Conservation (phyloP, 805 yeast genomes). For the Grigorovia transvaalensis region DNA sequence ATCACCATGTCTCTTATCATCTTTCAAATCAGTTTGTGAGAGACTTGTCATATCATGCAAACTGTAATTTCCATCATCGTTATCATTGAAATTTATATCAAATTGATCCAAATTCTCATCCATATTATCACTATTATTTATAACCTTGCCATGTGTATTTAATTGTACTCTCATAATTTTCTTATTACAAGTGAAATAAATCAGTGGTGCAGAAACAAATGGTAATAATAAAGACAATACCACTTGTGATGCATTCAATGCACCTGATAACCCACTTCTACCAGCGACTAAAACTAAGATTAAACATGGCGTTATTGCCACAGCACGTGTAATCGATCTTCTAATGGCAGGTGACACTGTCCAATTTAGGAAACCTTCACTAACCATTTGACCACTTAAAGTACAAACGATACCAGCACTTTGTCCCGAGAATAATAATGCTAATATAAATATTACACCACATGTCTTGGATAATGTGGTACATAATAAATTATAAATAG, state of each 20-base stretch:
- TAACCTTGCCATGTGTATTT: conserved; percentile 7
- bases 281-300: conserved; percentile 67
- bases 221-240: conserved; percentile 72
- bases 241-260: conserved; percentile 79
- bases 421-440: conserved; percentile 77
- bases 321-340: conserved; percentile 67
- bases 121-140: neutral
- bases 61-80: neutral
- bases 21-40: neutral
- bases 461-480: conserved; percentile 59
- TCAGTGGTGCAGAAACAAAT: conserved; percentile 78
- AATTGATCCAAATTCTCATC: no score
- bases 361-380: conserved; percentile 83
- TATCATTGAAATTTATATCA: neutral
- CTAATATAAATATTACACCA: conserved; percentile 77
- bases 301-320: conserved; percentile 82
- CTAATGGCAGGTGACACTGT: conserved; percentile 70
- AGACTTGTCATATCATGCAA: neutral
- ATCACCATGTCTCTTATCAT: neutral
- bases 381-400: conserved; percentile 86
- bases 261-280: conserved; percentile 66
- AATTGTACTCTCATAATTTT: conserved; percentile 52
- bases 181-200: conserved; percentile 66
- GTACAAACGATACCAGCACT: conserved; percentile 95
- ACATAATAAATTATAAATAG: conserved; percentile 62